Evolutionary conservation across 2,329 filamentous ascomycete species (phyloP), one percentile per base, ranked within the genome.

Genomic region (Diaporthe capsici): DNA sequence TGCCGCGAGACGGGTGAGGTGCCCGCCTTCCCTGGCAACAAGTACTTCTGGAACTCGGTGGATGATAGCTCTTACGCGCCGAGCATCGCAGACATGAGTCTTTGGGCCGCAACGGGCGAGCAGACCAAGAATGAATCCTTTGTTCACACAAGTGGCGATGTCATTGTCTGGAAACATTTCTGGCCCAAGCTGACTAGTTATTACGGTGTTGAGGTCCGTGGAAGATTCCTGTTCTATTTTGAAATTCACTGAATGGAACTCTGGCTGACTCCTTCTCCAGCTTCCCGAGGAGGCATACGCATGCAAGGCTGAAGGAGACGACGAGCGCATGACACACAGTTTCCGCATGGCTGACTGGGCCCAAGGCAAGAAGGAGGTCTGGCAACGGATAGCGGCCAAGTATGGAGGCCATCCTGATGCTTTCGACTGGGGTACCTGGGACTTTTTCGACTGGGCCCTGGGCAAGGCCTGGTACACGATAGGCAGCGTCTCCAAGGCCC

Each of bases 51-150:
- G 72, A 79, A 80, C 75, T 76, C 76, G 0, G 77, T 81, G 4
- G 80, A 82, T 20, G 81, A 82, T 42, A 77, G 75, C 22, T 81
- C 81, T 0, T 81, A 82, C 63, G 77, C 81, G 0, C 79, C 78
- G 1, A 79, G 78, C 31, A 68, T 82, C 12, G 81, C 81, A 0
- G 80, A 81, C 57, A 74, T 82, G 34, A 80, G 78, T 1, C 76
- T 82, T 4, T 81, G 78, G 76, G 79, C 79, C 12, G 73, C 78
- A 0, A 79, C 80, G 1, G 37, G 76, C 4, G 75, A 78, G 1
- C 76, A 79, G 25, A 77, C 77, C 20, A 78, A 78, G 42, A 77
- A 82, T 51, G 79, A 82, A 44, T 80, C 76, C 1, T 82, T 82
- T 73, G 81, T 81, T 67, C 78, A 80, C 42, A 76, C 63, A 4